phyloP scores from a whole-genome alignment of 768 basidiomycete genomes.

The Agaricus sinodeliciosus region DNA sequence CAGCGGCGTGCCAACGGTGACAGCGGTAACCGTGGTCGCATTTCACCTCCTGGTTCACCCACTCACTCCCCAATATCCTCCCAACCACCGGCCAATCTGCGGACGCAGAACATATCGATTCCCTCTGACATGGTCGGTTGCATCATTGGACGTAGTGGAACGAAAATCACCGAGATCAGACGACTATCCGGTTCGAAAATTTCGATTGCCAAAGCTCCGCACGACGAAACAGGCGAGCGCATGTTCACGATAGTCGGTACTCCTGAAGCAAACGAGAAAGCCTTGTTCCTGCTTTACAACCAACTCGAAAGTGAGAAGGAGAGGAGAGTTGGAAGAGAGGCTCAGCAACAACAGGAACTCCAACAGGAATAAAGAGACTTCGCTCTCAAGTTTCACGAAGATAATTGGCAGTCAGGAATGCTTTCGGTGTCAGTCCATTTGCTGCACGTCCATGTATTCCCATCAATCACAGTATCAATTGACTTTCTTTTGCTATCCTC shows the following conservation, averaged over 20 bases:
- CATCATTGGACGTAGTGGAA: conserved; percentile 93
- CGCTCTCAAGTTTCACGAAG: background rate
- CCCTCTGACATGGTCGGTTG: conserved; percentile 99
- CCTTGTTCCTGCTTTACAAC: conserved; percentile 93
- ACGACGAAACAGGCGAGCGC: conserved; percentile 97
- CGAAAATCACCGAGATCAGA: conserved; percentile 99
- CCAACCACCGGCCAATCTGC: conserved; percentile 66
- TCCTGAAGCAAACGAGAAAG: conserved; percentile 95
- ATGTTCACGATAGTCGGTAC: conserved; percentile 99
- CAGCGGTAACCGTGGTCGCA: conserved; percentile 33
- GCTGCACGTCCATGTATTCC: conserved; percentile 1
- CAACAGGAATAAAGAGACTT: conserved; percentile 30
- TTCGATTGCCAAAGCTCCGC: conserved; percentile 97
- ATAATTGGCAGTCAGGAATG: background rate
- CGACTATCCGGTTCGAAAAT: conserved; percentile 97
- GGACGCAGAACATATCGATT: conserved; percentile 98
- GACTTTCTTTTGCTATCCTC: background rate
- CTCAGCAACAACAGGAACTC: conserved; percentile 66
- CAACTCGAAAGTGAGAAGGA: conserved; percentile 97
- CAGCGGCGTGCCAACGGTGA: conserved; percentile 68
- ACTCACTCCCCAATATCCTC: conserved; percentile 41
- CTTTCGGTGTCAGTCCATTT: conserved; percentile 2
- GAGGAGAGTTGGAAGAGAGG: conserved; percentile 80
- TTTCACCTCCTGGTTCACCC: conserved; percentile 44
- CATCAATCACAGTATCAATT: background rate